Percentiles rank a stretch among this genome's conserved stretches.
Conservation (phyloP, 441 rosid genomes). For the Isatis lusitanica region DNA sequence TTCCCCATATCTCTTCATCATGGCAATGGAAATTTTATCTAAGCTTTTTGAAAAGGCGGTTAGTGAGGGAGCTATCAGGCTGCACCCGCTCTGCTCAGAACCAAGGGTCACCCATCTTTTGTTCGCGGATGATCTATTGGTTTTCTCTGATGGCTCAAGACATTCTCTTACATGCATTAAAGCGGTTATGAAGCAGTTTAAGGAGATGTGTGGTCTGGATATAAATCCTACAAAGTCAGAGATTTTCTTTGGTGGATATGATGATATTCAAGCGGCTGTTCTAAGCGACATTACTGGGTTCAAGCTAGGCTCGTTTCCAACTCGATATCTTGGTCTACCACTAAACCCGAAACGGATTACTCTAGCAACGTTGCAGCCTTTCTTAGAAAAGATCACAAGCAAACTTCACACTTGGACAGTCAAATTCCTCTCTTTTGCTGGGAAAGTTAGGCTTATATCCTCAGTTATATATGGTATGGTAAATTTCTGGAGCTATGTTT, state of each 20-base stretch:
- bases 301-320: neutral
- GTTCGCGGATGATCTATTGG: neutral
- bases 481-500: neutral
- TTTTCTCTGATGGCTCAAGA: neutral
- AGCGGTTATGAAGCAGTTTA: neutral
- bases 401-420: neutral
- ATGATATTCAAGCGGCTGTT: neutral
- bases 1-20: neutral
- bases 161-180: neutral
- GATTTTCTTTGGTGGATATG: neutral
- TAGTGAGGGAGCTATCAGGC: neutral
- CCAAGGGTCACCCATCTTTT: neutral
- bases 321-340: neutral
- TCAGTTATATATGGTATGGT: neutral
- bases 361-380: neutral
- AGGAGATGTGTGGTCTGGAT: neutral
- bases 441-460: neutral
- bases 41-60: neutral
- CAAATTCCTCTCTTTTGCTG: neutral
- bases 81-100: neutral
- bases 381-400: neutral
- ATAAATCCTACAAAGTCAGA: neutral
- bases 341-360: neutral
- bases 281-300: neutral
- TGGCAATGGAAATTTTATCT: neutral